phyloP scores from a whole-genome alignment of 768 basidiomycete genomes.

The Leccinum subgranulosum region DNA sequence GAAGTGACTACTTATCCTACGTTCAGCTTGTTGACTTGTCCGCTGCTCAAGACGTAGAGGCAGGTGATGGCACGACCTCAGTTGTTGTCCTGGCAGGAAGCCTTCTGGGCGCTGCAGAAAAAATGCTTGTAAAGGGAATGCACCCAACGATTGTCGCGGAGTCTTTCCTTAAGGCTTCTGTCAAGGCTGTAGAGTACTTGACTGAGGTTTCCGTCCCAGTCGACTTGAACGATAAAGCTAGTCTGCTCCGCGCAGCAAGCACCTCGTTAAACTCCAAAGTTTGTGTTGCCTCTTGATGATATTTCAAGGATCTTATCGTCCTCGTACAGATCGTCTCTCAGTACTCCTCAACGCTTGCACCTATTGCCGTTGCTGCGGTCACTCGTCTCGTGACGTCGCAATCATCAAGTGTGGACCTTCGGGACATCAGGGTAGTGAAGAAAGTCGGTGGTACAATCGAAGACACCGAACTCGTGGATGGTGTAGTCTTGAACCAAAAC shows the following conservation, averaged over 20 bases:
- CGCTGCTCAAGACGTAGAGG: constrained; percentile 96
- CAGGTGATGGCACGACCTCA: constrained; percentile 96
- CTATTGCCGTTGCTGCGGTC: constrained; percentile 96
- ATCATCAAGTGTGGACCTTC: constrained; percentile 93
- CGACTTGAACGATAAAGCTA: constrained; percentile 82
- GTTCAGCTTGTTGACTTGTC: constrained; percentile 92
- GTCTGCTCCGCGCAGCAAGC: constrained; percentile 86
- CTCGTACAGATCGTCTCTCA: constrained; percentile 88
- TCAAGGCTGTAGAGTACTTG: constrained; percentile 91
- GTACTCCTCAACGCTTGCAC: constrained; percentile 97
- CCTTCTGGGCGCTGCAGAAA: constrained; percentile 91
- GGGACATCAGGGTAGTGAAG: constrained; percentile 95
- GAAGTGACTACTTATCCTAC: constrained; percentile 1
- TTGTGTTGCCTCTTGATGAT: constrained; percentile 6
- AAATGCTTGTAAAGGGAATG: constrained; percentile 94
- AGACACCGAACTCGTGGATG: constrained; percentile 95
- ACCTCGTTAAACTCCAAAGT: constrained; percentile 97
- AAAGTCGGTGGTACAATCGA: constrained; percentile 99
- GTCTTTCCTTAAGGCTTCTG: constrained; percentile 88
- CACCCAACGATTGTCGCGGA: constrained; percentile 98
- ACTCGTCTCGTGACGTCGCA: constrained; percentile 84
- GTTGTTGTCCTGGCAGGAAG: constrained; percentile 97
- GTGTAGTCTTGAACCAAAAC: constrained; percentile 96
- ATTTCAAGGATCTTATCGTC: constrained; percentile 7
- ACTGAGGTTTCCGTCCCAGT: constrained; percentile 91